Evolutionary conservation across 768 basidiomycete species (phyloP).

Genomic region (Calocybe indica): DNA sequence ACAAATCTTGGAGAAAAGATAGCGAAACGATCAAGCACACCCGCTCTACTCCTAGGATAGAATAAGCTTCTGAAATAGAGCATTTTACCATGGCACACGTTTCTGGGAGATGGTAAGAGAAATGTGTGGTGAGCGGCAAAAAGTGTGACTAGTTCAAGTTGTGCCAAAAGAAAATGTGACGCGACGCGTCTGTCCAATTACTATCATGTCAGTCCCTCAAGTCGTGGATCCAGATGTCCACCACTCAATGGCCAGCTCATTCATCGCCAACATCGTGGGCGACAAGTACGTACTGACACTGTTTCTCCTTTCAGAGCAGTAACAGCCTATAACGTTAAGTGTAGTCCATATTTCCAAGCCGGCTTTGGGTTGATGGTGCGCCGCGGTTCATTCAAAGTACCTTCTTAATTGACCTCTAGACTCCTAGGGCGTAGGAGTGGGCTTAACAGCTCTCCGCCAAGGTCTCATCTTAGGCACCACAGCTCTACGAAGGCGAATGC

Average conservation of each 20-base stretch:
- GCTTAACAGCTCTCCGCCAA: conserved; percentile 68
- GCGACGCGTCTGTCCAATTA: conserved; percentile 14
- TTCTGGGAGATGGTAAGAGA: conserved; percentile 1
- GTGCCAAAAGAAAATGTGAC: conserved; percentile 9
- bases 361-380: conserved; percentile 95
- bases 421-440: conserved; percentile 83
- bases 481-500: conserved; percentile 80
- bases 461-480: conserved; percentile 62
- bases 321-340: conserved; percentile 25
- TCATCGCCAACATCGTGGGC: conserved; percentile 36
- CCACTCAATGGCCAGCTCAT: conserved; percentile 16
- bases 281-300: conserved; percentile 54
- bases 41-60: conserved; percentile 47
- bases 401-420: conserved; percentile 5
- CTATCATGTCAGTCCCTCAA: conserved; percentile 1
- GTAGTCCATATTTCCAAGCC: conserved; percentile 94
- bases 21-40: conserved; percentile 20
- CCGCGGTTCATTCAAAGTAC: neutral
- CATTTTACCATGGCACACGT: conserved; percentile 5
- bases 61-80: conserved; percentile 26
- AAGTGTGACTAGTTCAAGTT: conserved; percentile 5
- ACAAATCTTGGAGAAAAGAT: neutral
- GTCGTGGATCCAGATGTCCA: conserved; percentile 8
- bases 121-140: conserved; percentile 7
- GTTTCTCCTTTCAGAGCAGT: conserved; percentile 4